Conservation (phyloP, 176 grass and related monocot genomes). For the Triticum timopheevii region DNA sequence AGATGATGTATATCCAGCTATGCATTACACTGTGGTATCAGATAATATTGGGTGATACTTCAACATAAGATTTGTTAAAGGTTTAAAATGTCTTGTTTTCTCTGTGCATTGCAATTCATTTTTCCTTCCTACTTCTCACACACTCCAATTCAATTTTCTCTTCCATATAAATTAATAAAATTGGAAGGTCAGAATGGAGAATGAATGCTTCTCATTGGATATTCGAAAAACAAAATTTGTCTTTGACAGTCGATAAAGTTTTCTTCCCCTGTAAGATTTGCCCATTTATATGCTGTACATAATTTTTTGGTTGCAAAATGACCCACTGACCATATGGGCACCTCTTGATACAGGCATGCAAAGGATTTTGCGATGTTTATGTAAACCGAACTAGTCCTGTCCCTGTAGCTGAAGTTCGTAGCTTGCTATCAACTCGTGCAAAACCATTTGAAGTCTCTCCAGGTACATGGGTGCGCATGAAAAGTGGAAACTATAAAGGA, state of each 20-base stretch:
- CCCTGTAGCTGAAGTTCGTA: conserved; percentile 72
- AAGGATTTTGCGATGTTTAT: conserved; percentile 93
- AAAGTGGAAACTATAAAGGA: conserved; percentile 95
- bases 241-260: neutral
- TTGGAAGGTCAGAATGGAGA: conserved; percentile 19
- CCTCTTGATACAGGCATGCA: conserved; percentile 74
- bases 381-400: conserved; percentile 66
- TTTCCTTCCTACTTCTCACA: neutral
- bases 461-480: conserved; percentile 91
- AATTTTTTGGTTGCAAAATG: conserved; percentile 28
- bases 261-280: conserved; percentile 13
- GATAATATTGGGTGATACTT: neutral
- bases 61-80: conserved; percentile 19
- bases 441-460: conserved; percentile 70
- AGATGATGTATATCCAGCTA: neutral
- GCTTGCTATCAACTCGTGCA: conserved; percentile 63
- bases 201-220: neutral
- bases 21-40: neutral
- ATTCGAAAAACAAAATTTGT: neutral
- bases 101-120: neutral
- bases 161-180: neutral
- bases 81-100: conserved; percentile 15
- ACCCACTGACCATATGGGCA: conserved; percentile 5
- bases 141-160: neutral
- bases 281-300: neutral